Percentiles rank a stretch among this genome's conserved stretches.
These are phyloP conservation scores for Penicillium freii DNA, from an alignment of 2,329 filamentous ascomycete genomes.

Conservation along the genomic window DNA sequence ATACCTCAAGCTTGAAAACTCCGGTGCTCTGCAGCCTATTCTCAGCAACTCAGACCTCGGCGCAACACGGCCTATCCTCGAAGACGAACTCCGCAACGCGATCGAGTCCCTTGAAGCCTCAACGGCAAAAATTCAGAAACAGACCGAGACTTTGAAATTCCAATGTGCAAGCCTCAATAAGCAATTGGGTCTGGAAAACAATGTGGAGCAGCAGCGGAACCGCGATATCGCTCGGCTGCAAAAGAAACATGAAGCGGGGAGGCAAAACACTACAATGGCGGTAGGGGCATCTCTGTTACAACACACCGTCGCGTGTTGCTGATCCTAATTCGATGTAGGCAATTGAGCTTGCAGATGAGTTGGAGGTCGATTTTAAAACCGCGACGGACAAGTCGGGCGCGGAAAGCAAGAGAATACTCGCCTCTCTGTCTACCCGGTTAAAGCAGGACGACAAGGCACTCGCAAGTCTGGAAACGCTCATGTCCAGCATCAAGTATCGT, in stretches of 20 bases:
- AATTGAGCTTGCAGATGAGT: conserved; percentile 34
- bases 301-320: conserved; percentile 7
- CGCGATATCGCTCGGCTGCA: conserved; percentile 32
- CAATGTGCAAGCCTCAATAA: conserved; percentile 35
- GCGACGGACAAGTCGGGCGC: conserved; percentile 32
- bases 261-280: conserved; percentile 33
- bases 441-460: conserved; percentile 41
- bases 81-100: conserved; percentile 38
- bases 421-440: conserved; percentile 32
- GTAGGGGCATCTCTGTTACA: conserved; percentile 23
- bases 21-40: conserved; percentile 30
- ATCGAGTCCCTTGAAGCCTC: conserved; percentile 39
- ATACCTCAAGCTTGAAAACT: conserved; percentile 36
- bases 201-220: conserved; percentile 23
- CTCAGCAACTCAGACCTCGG: conserved; percentile 28
- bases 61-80: conserved; percentile 39
- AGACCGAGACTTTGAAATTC: conserved; percentile 31
- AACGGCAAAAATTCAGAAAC: conserved; percentile 35
- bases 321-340: conserved; percentile 30
- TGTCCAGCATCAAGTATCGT: conserved; percentile 28
- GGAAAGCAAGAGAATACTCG: conserved; percentile 37
- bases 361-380: conserved; percentile 32
- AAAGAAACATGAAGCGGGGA: conserved; percentile 37
- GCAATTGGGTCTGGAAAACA: conserved; percentile 24
- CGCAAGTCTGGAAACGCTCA: conserved; percentile 30